Evolutionary conservation across 1,284 basidiomycete genomes (phyloP).

Genomic region (Neolentinus lepideus): DNA sequence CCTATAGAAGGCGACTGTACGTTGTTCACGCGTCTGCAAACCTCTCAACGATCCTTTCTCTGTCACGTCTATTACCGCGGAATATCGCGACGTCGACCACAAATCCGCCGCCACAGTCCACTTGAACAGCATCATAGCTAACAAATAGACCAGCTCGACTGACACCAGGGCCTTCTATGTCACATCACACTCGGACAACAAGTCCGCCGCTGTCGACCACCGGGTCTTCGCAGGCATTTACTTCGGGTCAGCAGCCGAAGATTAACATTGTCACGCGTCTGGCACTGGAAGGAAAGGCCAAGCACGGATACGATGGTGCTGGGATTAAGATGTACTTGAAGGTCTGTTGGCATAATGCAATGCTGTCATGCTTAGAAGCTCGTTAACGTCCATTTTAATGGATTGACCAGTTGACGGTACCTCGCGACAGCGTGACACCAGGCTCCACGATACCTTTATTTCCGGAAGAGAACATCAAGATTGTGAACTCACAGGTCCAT

Average conservation of each 20-base stretch:
- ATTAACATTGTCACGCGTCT: constrained; percentile 67
- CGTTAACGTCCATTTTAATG: constrained; percentile 18
- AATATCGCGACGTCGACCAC: not conserved
- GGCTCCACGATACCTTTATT: constrained; percentile 66
- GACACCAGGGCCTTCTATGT: constrained; percentile 3
- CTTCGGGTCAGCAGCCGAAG: constrained; percentile 30
- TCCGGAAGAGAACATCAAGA: constrained; percentile 72
- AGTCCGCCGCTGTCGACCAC: constrained; percentile 36
- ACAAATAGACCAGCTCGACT: not conserved
- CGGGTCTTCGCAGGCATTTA: constrained; percentile 23
- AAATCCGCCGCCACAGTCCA: not conserved
- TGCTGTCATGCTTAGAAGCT: constrained; percentile 7
- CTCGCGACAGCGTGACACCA: constrained; percentile 53
- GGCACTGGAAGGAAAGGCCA: constrained; percentile 66
- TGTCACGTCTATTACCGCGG: not conserved
- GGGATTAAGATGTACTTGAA: constrained; percentile 70
- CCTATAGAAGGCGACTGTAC: not conserved
- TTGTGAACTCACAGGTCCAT: constrained; percentile 63
- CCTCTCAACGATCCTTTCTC: not conserved
- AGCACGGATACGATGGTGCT: constrained; percentile 54
- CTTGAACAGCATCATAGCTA: not conserved
- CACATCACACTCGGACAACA: constrained; percentile 26
- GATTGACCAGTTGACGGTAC: constrained; percentile 44
- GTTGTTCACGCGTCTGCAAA: not conserved
- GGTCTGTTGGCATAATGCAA: constrained; percentile 29